Conservation (phyloP, 306 rosid species). For the Trifolium subterraneum region DNA sequence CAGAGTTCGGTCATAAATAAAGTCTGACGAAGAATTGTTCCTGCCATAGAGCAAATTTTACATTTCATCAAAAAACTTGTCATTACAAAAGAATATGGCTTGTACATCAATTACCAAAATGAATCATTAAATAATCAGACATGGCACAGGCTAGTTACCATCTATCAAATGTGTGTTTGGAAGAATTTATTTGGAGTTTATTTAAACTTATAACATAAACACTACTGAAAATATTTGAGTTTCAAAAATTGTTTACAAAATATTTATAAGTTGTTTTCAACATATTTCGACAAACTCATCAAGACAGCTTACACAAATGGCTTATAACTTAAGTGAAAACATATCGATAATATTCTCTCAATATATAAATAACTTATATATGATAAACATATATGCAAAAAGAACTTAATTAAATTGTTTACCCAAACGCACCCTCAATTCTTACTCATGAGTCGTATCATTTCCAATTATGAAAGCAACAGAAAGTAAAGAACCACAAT, state of each 20-base stretch:
- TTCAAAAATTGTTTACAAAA: neutral
- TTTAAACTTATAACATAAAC: neutral
- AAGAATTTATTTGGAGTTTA: neutral
- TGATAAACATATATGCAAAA: neutral
- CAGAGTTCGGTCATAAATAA: no score
- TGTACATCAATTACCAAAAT: slow-evolving; percentile 31
- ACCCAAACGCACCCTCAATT: neutral
- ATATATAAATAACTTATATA: neutral
- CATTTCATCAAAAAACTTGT: slow-evolving; percentile 1
- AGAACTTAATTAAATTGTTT: neutral
- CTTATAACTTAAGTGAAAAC: neutral
- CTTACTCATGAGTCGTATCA: slow-evolving; percentile 24
- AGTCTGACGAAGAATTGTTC: no score
- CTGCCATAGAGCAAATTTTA: no score
- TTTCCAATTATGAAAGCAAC: slow-evolving; percentile 27
- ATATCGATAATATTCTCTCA: neutral
- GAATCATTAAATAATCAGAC: slow-evolving; percentile 1
- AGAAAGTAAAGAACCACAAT: neutral
- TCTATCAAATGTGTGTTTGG: neutral
- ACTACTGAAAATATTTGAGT: neutral
- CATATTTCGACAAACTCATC: neutral
- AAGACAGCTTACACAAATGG: neutral
- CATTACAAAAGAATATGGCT: neutral
- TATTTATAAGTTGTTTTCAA: neutral
- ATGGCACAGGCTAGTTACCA: slow-evolving; percentile 1